These are phyloP conservation scores for Eucalyptus erythrocorys DNA, from an alignment of 345 rosid species.

Conservation along the genomic window DNA sequence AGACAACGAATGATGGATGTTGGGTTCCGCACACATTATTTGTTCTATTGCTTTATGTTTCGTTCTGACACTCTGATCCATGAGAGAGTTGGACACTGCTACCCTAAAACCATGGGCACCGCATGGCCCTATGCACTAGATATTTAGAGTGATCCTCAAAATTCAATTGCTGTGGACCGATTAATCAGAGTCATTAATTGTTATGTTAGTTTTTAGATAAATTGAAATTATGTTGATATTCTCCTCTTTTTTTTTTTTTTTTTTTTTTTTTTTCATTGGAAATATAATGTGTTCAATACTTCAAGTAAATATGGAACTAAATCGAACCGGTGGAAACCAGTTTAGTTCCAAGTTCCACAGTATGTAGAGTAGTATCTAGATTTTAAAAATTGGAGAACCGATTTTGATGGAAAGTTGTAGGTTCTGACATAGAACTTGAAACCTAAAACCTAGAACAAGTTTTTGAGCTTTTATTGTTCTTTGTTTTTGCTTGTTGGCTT, in stretches of 20 bases:
- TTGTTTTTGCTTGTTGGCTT: neutral
- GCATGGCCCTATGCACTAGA: neutral
- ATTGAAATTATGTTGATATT: neutral
- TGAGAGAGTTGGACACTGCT: neutral
- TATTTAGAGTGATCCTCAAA: neutral
- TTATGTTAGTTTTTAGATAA: neutral
- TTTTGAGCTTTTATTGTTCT: too few relatives aligned
- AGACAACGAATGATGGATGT: neutral
- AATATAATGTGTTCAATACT: fast-evolving
- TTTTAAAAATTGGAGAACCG: too few relatives aligned
- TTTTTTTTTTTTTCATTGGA: too few relatives aligned
- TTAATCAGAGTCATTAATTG: neutral
- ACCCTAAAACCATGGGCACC: neutral
- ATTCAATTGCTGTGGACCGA: neutral
- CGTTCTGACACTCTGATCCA: neutral
- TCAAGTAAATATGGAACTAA: fast-evolving
- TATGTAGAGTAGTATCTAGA: too few relatives aligned
- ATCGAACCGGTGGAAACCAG: fast-evolving
- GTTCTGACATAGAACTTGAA: too few relatives aligned
- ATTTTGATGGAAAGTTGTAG: too few relatives aligned
- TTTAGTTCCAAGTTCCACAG: fast-evolving
- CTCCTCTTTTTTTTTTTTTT: too few relatives aligned
- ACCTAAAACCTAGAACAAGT: too few relatives aligned
- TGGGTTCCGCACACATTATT: neutral
- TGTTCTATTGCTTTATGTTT: neutral